Base-by-base conservation (phyloP, 2,329 filamentous ascomycete genomes). In the Neoscytalidium dimidiatum region DNA sequence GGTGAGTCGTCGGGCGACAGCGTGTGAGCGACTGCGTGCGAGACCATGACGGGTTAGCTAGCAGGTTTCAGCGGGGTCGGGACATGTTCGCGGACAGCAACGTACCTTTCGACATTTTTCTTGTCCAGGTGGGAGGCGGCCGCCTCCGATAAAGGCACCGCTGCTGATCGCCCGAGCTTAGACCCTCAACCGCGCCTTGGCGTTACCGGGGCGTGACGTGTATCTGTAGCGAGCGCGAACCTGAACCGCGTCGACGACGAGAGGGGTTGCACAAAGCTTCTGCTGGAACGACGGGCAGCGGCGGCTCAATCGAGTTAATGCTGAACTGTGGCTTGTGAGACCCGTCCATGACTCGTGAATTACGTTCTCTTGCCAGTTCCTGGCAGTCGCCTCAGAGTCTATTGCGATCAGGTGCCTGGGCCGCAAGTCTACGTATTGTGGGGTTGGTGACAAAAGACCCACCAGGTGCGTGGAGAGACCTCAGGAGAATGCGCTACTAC, bases 1-100 rank as follows among this genome's bases (percentile, higher is more conserved):
- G 76, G 76, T 41, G 76, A 77, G 56, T 70, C 75, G 66, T 77
- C 76, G 26, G 72, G 74, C 58, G 75, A 74, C 28, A 68, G 73
- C 53, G 73, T 71, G 61, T 51, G 53, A 26, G 41, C 44, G 23
- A 46, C 53, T 65, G 46, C 31, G 33, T 28, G 44, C 11, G 56
- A 14, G 35, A 46, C 29, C 52, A 65, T 41, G 28, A 26, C 44
- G 28, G 19, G n/a, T 62, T 17, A 62, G 43, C 41, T 8, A 35
- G 17, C 21, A 26, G n/a, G 17, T 8, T 31, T 58, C 26, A 33
- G 41, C 28, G 41, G n/a, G 56, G 19, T 46, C 46, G 56, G 41
- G 56, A 13, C 56, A 43, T 43, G 21, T 35, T 41, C 19, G 51
- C 21, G 41, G 52, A 28, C 38, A 28, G 38, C 31, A 17, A 41